Evolutionary conservation across 2,329 filamentous ascomycete species (phyloP).

Genomic region (Cordyceps fumosorosea): DNA sequence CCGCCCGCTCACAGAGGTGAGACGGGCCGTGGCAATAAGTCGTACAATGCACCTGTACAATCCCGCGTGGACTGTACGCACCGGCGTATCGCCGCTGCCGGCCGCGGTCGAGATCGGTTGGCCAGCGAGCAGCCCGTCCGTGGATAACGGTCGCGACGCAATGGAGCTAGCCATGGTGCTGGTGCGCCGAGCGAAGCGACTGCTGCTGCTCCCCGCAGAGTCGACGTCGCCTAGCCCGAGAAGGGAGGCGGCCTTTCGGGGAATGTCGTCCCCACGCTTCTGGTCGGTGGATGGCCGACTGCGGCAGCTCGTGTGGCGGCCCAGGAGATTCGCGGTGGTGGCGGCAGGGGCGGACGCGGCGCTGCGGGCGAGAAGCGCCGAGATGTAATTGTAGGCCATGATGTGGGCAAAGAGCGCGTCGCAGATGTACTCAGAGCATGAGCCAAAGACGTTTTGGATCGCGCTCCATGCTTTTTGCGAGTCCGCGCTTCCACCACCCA

Average conservation of each 20-base stretch:
- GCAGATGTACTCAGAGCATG: slow-evolving; percentile 47
- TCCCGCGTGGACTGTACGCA: slow-evolving; percentile 42
- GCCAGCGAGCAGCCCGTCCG: slow-evolving; percentile 21
- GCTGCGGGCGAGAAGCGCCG: slow-evolving; percentile 21
- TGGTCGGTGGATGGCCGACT: slow-evolving; percentile 8
- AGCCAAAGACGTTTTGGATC: slow-evolving; percentile 46
- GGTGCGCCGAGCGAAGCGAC: slow-evolving; percentile 21
- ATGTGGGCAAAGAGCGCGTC: slow-evolving; percentile 55
- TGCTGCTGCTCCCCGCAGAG: slow-evolving; percentile 17
- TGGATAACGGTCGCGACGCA: slow-evolving; percentile 18
- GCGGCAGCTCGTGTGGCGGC: slow-evolving; percentile 10
- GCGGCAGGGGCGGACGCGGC: slow-evolving; percentile 8
- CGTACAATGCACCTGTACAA: slow-evolving; percentile 44
- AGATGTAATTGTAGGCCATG: slow-evolving; percentile 53
- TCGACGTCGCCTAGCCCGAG: slow-evolving; percentile 37
- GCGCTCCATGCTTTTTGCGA: slow-evolving; percentile 33
- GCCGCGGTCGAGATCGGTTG: slow-evolving; percentile 15
- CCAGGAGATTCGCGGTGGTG: slow-evolving; percentile 5
- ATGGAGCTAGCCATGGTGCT: slow-evolving; percentile 18
- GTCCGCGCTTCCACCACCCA: slow-evolving; percentile 1
- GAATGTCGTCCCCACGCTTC: slow-evolving; percentile 32
- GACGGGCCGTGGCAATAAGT: slow-evolving; percentile 42
- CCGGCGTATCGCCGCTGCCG: slow-evolving; percentile 25
- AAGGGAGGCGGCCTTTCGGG: slow-evolving; percentile 46
- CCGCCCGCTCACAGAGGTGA: slow-evolving; percentile 26